These are phyloP conservation scores for Rhexocercosporidium sp. DNA, from an alignment of 2,329 filamentous ascomycete genomes.

Conservation along the genomic window DNA sequence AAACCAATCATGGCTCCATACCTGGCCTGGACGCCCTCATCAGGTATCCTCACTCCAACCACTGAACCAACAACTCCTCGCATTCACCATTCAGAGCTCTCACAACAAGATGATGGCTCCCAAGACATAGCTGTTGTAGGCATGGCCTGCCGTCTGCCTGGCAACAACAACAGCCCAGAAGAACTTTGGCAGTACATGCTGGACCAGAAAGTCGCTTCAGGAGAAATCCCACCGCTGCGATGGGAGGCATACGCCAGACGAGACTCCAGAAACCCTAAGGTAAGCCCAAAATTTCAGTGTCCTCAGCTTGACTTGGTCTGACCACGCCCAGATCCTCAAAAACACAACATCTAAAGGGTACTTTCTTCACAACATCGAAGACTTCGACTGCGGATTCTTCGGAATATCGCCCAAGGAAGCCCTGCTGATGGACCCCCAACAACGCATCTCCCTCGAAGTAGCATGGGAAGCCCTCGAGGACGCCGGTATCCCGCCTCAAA, in stretches of 20 bases:
- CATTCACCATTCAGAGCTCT: neutral
- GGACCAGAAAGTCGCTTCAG: slow-evolving; percentile 1
- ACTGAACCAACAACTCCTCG: neutral
- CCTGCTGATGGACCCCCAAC: slow-evolving; percentile 4
- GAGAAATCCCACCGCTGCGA: slow-evolving; percentile 1
- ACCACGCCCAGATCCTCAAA: neutral
- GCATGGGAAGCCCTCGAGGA: slow-evolving; percentile 11
- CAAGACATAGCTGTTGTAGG: slow-evolving; percentile 5
- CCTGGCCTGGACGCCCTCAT: neutral
- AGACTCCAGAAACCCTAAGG: slow-evolving; percentile 8
- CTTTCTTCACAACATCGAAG: slow-evolving; percentile 7
- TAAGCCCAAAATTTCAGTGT: neutral
- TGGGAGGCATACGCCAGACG: slow-evolving; percentile 11
- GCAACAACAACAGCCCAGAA: slow-evolving; percentile 5
- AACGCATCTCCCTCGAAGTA: slow-evolving; percentile 10
- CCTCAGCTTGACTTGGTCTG: neutral
- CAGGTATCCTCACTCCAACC: neutral
- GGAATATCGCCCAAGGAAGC: slow-evolving; percentile 2
- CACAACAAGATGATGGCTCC: neutral
- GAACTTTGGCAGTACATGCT: slow-evolving; percentile 7
- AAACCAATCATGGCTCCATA: neutral
- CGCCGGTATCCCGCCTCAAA: neutral
- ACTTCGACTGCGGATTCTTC: slow-evolving; percentile 11
- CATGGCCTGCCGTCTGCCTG: slow-evolving; percentile 4
- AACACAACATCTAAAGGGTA: slow-evolving; percentile 1